Base-by-base conservation (phyloP, 306 rosid species). In the Trifolium dubium region DNA sequence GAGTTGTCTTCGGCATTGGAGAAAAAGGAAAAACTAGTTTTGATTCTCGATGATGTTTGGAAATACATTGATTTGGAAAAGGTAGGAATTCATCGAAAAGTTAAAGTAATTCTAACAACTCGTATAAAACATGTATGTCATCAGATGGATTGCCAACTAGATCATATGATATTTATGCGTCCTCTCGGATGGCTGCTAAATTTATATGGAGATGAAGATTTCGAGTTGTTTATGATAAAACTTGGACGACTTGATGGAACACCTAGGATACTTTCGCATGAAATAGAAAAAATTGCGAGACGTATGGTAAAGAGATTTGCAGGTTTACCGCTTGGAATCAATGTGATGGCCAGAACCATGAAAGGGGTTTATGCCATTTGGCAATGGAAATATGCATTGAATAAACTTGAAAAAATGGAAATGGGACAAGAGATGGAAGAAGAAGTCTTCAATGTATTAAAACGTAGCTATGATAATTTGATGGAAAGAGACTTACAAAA, bases 31-130 rank as follows among this genome's bases (percentile, higher is more conserved):
- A 61, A 74, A 6, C 2, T 17, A n/a, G 8, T 77, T 0, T 37
- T 83, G 4, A 35, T 86, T 70, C 75, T 86, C 7, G 87, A 83
- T 67, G 79, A 83, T 71, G 71, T 77, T 18, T 86, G 82, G 87
- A 12, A 77, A 0, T 40, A 66, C 29, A 50, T 86, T 29, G 37
- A 53, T 53, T 8, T 78, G 3, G 4, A 67, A 10, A 41, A 71
- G 9, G 78, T 77, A 10, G 83, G 83, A 49, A 77, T 83, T 67
- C 59, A 62, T 10, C 14, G 10, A 0, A 6, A 2, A 35, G 14
- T 64, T 43, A 85, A 70, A 44, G 32, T 85, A 44, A 70, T 85
- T 41, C 7, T 82, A 0, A 79, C 81, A 9, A 53, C 55, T 6
- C 77, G 84, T 2, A 75, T 79, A 43, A 15, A 29, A 32, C 80